Evolutionary conservation across 2,329 filamentous ascomycete genomes (phyloP).

Genomic region (Cladosporium sp.): DNA sequence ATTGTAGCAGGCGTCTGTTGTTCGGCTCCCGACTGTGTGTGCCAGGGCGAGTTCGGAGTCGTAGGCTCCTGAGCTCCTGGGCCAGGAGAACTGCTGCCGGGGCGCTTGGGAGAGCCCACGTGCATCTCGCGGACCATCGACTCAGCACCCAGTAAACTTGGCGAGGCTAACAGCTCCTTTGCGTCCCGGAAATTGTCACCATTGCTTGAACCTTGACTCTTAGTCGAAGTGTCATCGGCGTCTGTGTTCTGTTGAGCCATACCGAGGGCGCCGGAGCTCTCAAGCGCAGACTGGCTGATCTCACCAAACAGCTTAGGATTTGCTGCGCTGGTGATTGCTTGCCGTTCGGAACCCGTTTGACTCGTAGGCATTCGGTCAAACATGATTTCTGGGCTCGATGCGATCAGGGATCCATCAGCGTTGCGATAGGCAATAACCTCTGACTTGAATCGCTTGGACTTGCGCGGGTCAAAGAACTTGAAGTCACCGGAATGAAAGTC

Average conservation of each 20-base stretch:
- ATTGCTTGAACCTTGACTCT: constrained; percentile 15
- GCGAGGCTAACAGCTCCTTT: constrained; percentile 22
- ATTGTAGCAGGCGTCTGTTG: constrained; percentile 32
- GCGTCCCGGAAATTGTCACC: constrained; percentile 13
- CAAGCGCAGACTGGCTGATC: constrained; percentile 56
- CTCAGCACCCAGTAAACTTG: constrained; percentile 50
- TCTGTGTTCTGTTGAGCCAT: constrained; percentile 30
- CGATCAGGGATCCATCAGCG: constrained; percentile 31
- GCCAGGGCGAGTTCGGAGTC: constrained; percentile 36
- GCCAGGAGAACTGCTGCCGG: constrained; percentile 37
- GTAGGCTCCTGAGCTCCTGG: constrained; percentile 40
- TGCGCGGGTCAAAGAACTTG: constrained; percentile 40
- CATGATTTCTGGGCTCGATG: constrained; percentile 40
- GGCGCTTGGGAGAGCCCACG: constrained; percentile 41
- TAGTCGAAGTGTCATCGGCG: not conserved
- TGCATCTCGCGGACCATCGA: constrained; percentile 51
- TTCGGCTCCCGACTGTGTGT: not conserved
- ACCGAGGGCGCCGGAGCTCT: constrained; percentile 45
- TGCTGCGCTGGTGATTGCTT: constrained; percentile 21
- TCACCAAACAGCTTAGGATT: constrained; percentile 59
- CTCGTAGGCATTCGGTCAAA: constrained; percentile 38
- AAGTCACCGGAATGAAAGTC: constrained; percentile 40
- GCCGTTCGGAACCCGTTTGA: constrained; percentile 31
- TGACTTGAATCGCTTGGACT: constrained; percentile 48
- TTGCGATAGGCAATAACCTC: constrained; percentile 41